Percentiles rank a stretch among this genome's conserved stretches.
Evolutionary conservation across 139 green algal genomes (phyloP).

Genomic region (Chlamydomonas eustigma): DNA sequence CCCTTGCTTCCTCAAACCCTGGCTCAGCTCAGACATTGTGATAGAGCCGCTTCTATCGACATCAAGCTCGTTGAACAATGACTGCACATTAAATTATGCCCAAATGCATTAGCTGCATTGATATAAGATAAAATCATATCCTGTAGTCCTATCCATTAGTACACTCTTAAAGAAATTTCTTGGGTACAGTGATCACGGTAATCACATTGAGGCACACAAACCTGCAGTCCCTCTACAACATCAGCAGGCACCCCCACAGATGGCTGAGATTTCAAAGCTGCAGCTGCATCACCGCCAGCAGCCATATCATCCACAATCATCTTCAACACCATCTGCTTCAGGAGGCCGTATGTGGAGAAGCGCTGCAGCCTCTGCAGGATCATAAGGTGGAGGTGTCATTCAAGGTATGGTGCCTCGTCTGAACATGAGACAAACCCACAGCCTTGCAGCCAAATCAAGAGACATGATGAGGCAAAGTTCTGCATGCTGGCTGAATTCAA

Average conservation of each 20-base stretch:
- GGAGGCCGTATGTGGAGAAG: slow-evolving; percentile 81
- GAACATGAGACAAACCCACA: slow-evolving; percentile 65
- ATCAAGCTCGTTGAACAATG: slow-evolving; percentile 63
- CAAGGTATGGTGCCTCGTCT: not conserved
- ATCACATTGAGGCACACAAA: too few relatives aligned
- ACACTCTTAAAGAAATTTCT: not conserved
- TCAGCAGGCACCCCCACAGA: too few relatives aligned
- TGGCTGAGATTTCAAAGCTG: too few relatives aligned
- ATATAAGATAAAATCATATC: too few relatives aligned
- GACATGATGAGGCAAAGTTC: not conserved
- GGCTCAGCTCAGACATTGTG: slow-evolving; percentile 66
- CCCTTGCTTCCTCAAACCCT: slow-evolving; percentile 54
- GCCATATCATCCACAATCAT: slow-evolving; percentile 78
- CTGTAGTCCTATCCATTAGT: not conserved
- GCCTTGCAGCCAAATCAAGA: slow-evolving; percentile 46
- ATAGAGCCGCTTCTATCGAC: slow-evolving; percentile 65
- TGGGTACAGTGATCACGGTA: too few relatives aligned
- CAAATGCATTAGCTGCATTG: too few relatives aligned
- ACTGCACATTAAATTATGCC: too few relatives aligned
- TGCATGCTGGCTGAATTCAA: not conserved
- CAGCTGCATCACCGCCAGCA: too few relatives aligned
- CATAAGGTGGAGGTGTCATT: not conserved
- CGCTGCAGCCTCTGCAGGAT: slow-evolving; percentile 79
- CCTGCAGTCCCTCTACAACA: too few relatives aligned
- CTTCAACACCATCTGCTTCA: slow-evolving; percentile 88